Evolutionary conservation across 2,329 filamentous ascomycete genomes (phyloP), one percentile per base, ranked within the genome.

Genomic region (Neofusicoccum ribis): DNA sequence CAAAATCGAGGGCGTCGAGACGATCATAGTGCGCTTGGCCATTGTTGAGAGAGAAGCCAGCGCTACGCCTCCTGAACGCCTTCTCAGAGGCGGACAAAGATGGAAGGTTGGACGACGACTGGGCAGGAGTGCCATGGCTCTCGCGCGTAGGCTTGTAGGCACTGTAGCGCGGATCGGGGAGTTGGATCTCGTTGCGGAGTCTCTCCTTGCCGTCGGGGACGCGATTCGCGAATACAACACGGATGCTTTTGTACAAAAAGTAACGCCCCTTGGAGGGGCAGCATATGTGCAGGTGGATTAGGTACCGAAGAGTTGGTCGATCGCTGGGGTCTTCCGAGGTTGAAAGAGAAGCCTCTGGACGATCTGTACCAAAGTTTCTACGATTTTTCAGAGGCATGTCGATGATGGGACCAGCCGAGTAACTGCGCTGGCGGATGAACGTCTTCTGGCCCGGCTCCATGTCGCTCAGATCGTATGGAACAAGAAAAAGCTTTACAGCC

Each of bases 391-490:
- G 71, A 1, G 84, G 85, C 82, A 88, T 88, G 67, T 96, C 92
- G 65, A 96, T 89, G 66, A 94, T 90, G 3, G 92, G 91, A 0
- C 92, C 92, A 5, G 63, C 63, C 0, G 93, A 97, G 77, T 97
- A 98, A 76, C 91, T 95, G 67, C 95, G 89, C 78, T 99, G 95
- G 36, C 95, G 88, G 67, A 99, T 90, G 71, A 98, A 98, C 0
- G 95, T 99, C 78, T 98, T 98, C 15, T 92, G 96, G 0, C 93
- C 93, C 0, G 92, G 86, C 67, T 95, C 90, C 94, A 99, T 99
- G 60, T 92, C 94, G 0, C 88, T 85, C 1, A 99, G 82, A 74
- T 98, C 93, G 71, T 98, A 99, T 0, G 94, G 95, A 2, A 99
- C 88, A 27, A 98, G 84, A 71, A 98, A 98, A 0, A 99, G 83